These are phyloP conservation scores for Trichoderma citrinoviride DNA, from an alignment of 2,329 filamentous ascomycete genomes.

Conservation along the genomic window DNA sequence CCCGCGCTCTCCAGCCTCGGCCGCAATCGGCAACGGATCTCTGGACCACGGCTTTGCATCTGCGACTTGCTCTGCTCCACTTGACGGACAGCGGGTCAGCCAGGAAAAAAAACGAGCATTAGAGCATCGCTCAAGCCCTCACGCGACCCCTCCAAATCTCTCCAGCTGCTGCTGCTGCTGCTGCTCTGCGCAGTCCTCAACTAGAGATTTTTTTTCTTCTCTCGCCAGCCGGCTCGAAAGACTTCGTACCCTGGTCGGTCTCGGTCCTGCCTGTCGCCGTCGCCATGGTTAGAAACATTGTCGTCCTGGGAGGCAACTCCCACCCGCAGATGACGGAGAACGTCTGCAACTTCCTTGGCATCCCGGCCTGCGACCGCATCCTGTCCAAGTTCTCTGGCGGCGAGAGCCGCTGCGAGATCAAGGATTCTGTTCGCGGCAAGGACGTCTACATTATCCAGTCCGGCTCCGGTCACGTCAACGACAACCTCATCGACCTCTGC, in stretches of 20 bases:
- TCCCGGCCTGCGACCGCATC: conserved; percentile 79
- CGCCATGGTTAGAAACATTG: conserved; percentile 89
- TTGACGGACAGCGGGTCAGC: conserved; percentile 17
- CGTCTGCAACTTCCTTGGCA: conserved; percentile 84
- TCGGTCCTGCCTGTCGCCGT: neutral
- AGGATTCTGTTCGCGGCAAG: conserved; percentile 94
- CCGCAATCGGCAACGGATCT: conserved; percentile 20
- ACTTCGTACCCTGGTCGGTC: neutral
- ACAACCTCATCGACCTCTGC: conserved; percentile 92
- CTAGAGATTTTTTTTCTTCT: neutral
- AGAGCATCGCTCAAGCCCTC: conserved; percentile 14
- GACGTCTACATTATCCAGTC: conserved; percentile 99
- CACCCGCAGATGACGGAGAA: conserved; percentile 83
- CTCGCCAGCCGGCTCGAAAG: neutral
- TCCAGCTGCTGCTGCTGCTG: neutral
- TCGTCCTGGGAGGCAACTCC: conserved; percentile 88
- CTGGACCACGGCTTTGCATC: conserved; percentile 19
- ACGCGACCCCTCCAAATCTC: conserved; percentile 20
- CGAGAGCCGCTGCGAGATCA: conserved; percentile 91
- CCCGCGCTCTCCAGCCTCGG: conserved; percentile 16
- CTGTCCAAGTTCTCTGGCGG: conserved; percentile 92
- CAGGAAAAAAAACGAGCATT: conserved; percentile 10
- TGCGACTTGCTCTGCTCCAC: conserved; percentile 18
- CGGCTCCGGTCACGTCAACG: conserved; percentile 88
- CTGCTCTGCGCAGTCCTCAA: neutral